Conservation (phyloP, 2,329 filamentous ascomycete genomes). For the Colletotrichum orchidophilum region DNA sequence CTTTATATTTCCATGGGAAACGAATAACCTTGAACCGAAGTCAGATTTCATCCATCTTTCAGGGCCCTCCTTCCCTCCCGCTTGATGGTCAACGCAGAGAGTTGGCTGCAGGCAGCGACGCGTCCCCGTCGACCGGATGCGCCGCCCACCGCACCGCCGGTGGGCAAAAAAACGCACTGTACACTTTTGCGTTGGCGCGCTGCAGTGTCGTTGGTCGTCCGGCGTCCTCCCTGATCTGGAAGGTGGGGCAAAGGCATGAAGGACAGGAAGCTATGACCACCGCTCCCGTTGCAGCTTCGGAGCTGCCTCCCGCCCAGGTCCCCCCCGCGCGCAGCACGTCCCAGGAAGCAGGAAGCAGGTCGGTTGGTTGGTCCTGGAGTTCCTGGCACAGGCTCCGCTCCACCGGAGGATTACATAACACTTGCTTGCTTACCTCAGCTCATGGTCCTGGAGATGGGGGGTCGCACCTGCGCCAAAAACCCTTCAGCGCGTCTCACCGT, state of each 20-base stretch:
- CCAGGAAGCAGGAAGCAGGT: not conserved
- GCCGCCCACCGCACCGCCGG: too few relatives aligned
- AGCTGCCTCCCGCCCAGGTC: not conserved
- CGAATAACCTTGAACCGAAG: not conserved
- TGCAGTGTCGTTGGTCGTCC: not conserved
- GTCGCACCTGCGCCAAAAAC: not conserved
- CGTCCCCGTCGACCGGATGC: not conserved
- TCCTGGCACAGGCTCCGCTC: not conserved
- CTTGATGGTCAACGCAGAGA: not conserved
- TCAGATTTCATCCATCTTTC: not conserved
- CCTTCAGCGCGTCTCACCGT: not conserved
- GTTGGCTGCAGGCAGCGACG: not conserved
- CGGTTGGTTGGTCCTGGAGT: not conserved
- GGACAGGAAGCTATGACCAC: constrained; percentile 27
- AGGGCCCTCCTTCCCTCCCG: too few relatives aligned
- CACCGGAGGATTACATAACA: not conserved
- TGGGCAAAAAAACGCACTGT: not conserved
- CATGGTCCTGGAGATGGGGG: not conserved
- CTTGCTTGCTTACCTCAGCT: not conserved
- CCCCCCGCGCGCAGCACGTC: not conserved
- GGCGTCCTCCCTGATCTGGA: constrained; percentile 26
- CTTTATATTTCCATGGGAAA: accelerated
- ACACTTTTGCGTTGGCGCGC: not conserved
- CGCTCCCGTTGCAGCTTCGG: constrained; percentile 5
- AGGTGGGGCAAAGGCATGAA: constrained; percentile 17